A percentile compares a stretch with the other conserved stretches of the same genome.
phyloP scores from a whole-genome alignment of 2,329 filamentous ascomycete species.

The Ascomycota sp. region DNA sequence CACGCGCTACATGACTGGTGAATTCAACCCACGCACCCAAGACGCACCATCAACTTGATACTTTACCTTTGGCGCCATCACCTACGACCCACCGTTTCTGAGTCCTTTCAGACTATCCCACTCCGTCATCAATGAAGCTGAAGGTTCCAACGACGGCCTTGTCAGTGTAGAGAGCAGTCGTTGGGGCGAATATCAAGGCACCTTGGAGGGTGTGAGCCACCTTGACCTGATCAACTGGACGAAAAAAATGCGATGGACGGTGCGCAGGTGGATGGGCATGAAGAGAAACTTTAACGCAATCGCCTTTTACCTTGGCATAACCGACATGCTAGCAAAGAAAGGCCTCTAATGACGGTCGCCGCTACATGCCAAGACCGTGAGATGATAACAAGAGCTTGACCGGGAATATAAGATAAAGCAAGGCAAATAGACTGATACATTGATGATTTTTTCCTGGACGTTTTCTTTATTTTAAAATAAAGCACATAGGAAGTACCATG shows the following conservation, averaged over 20 bases:
- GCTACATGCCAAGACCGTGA: too few species aligned
- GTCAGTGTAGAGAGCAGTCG: slow-evolving; percentile 42
- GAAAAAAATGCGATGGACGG: slow-evolving; percentile 34
- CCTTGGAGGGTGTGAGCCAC: slow-evolving; percentile 39
- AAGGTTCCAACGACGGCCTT: slow-evolving; percentile 46
- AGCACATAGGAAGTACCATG: too few species aligned
- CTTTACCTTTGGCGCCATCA: slow-evolving; percentile 40
- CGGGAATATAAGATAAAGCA: too few species aligned
- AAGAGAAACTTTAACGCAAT: slow-evolving; percentile 43
- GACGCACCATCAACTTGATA: slow-evolving; percentile 33
- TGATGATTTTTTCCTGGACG: too few species aligned
- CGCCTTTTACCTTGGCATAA: slow-evolving; percentile 45
- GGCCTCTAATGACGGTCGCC: too few species aligned
- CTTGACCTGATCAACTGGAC: slow-evolving; percentile 50
- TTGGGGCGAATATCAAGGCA: slow-evolving; percentile 46
- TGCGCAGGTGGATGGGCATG: slow-evolving; percentile 30
- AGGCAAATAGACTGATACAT: too few species aligned
- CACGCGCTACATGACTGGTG: slow-evolving; percentile 31
- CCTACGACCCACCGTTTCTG: slow-evolving; percentile 30
- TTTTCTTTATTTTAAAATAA: too few species aligned
- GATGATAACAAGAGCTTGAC: too few species aligned
- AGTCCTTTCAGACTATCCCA: slow-evolving; percentile 41
- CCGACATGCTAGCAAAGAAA: slow-evolving; percentile 52
- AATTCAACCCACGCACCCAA: slow-evolving; percentile 37
- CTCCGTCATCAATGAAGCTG: slow-evolving; percentile 23